These are phyloP conservation scores for Yamagishiella unicocca DNA, from an alignment of 139 green algal species.

Conservation along the genomic window DNA sequence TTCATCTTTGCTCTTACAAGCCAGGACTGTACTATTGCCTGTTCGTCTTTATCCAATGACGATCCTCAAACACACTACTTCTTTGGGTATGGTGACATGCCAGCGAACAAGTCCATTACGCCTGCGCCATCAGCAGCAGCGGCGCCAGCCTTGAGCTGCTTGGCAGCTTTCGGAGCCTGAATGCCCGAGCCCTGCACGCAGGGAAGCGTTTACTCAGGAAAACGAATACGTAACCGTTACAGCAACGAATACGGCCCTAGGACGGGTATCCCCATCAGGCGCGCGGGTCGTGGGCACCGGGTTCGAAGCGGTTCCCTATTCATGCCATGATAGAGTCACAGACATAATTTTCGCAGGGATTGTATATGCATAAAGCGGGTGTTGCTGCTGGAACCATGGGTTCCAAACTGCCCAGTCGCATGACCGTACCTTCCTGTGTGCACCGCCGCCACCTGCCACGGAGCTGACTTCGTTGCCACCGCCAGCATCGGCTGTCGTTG, in stretches of 20 bases:
- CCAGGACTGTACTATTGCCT: too few relatives aligned
- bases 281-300: too few relatives aligned
- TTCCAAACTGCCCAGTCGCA: neutral
- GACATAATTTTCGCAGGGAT: neutral
- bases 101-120: slow-evolving; percentile 28
- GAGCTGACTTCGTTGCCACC: slow-evolving; percentile 36
- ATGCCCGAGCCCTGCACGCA: neutral
- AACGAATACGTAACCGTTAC: neutral
- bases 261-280: neutral
- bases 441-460: neutral
- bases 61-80: too few relatives aligned
- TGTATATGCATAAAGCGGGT: too few relatives aligned
- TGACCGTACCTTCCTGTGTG: slow-evolving; percentile 9
- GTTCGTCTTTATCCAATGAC: too few relatives aligned
- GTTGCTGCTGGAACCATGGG: neutral
- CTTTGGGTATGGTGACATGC: slow-evolving; percentile 26
- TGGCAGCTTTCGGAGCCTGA: neutral
- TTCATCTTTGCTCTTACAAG: too few relatives aligned
- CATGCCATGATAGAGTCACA: too few relatives aligned
- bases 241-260: neutral
- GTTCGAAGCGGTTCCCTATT: too few relatives aligned
- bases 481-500: neutral
- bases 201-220: neutral
- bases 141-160: neutral
- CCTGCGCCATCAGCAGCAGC: neutral